Evolutionary conservation across 2,329 filamentous ascomycete species (phyloP), one percentile per base, ranked within the genome.

Genomic region (Immersiporthe knoxdaviesiana): DNA sequence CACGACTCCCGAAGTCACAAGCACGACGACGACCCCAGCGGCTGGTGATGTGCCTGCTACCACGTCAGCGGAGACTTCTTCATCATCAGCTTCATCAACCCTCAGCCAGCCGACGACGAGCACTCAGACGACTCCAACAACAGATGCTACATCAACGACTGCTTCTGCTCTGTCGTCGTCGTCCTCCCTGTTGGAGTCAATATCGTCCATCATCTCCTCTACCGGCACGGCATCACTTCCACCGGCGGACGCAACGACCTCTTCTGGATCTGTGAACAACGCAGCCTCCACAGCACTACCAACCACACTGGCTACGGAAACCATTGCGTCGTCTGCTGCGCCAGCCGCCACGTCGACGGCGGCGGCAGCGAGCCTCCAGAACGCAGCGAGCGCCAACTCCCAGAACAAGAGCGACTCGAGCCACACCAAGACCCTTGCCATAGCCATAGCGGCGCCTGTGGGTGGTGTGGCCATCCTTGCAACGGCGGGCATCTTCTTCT

Each of bases 371-470:
- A 16, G 21, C 21, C 68, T 69, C 24, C 47, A 68, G 24, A 60
- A 65, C 32, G 41, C 50, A 4, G 50, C 30, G n/a, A 68, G 16
- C 50, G 32, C 62, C 58, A 58, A 59, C 32, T 30, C 21, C 3
- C 30, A 59, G 8, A 39, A 24, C 58, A 39, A 66, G n/a, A 39
- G 52, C n/a, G 37, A 6, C 1, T 65, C 70, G 35, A 61, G 50
- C 32, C 27, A n/a, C n/a, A 65, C n/a, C 62, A 30, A 32, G 30
- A 70, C 64, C 1, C 67, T 56, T 6, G 60, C 70, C n/a, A 65
- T 70, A 11, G 70, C 70, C 18, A 66, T 72, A 41, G 66, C 63
- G 1, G 70, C 64, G 0, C 70, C 70, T 2, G 52, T 72, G 27
- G 70, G 69, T 12, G 66, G 65, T 0, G 66, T 72, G 32, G 63